Percentiles rank a stretch among this genome's conserved stretches.
These are phyloP conservation scores for Thelephora terrestris DNA, from an alignment of 1,284 basidiomycete genomes.

Conservation along the genomic window DNA sequence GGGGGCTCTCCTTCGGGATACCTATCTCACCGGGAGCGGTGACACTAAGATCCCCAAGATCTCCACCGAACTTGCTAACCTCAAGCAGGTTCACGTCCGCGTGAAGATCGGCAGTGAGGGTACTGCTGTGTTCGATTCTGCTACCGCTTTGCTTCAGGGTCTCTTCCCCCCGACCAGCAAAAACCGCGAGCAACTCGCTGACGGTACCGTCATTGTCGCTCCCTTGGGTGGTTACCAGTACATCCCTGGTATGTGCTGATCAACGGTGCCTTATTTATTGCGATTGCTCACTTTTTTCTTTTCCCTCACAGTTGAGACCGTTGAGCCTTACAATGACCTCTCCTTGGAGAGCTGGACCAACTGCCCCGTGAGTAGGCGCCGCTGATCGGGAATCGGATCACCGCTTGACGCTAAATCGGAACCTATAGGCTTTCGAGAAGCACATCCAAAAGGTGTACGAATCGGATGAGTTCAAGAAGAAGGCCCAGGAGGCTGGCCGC, in stretches of 20 bases:
- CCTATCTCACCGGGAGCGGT: conserved; percentile 59
- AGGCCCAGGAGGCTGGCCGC: conserved; percentile 39
- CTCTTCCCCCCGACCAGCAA: conserved; percentile 65
- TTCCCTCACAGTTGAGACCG: conserved; percentile 53
- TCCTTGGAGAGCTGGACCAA: conserved; percentile 80
- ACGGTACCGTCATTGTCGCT: conserved; percentile 62
- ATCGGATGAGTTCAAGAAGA: conserved; percentile 57
- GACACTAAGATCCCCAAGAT: conserved; percentile 61
- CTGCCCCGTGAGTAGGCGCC: conserved; percentile 50
- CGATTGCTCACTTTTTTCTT: not conserved
- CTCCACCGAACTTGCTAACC: conserved; percentile 55
- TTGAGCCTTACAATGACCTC: conserved; percentile 74
- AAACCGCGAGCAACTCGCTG: conserved; percentile 67
- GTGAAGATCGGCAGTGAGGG: conserved; percentile 82
- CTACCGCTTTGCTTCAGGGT: conserved; percentile 69
- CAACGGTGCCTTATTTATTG: not conserved
- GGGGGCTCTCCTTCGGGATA: conserved; percentile 54
- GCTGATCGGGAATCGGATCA: not conserved
- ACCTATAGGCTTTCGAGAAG: conserved; percentile 45
- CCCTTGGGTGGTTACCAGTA: conserved; percentile 84
- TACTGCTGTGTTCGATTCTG: conserved; percentile 74
- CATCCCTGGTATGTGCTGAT: conserved; percentile 44
- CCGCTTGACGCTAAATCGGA: not conserved
- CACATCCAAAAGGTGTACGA: conserved; percentile 47
- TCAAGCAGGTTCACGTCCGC: conserved; percentile 59